Conservation (phyloP, 73 alveolate genomes). For the Paraurostyla sp. region DNA sequence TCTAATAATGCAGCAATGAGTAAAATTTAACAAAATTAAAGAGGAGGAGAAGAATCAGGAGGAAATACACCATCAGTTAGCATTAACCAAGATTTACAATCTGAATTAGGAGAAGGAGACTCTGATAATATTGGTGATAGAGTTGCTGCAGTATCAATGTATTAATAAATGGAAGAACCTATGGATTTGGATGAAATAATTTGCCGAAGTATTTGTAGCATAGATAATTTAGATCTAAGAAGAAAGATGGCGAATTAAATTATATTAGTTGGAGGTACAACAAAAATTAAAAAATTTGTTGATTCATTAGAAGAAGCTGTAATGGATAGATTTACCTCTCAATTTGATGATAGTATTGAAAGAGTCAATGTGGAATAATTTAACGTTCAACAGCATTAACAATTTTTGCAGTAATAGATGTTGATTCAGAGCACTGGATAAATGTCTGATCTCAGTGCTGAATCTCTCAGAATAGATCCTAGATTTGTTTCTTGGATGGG, state of each 20-base stretch:
- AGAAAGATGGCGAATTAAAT: constrained; percentile 90
- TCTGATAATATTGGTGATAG: constrained; percentile 58
- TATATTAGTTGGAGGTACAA: constrained; percentile 85
- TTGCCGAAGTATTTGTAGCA: constrained; percentile 85
- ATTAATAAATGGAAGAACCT: constrained; percentile 72
- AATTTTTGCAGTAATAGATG: neutral
- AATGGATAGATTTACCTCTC: constrained; percentile 80
- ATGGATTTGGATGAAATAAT: constrained; percentile 89
- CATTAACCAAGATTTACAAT: constrained; percentile 74
- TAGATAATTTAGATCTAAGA: constrained; percentile 81
- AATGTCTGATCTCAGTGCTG: constrained; percentile 55
- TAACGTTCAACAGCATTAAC: constrained; percentile 69
- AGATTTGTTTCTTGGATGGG: constrained; percentile 93
- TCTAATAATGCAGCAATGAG: constrained; percentile 26
- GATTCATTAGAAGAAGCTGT: constrained; percentile 92
- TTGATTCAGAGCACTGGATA: neutral
- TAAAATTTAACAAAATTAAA: neutral
- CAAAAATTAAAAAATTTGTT: constrained; percentile 76
- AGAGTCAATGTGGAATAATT: constrained; percentile 83
- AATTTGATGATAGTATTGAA: constrained; percentile 88
- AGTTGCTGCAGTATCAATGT: constrained; percentile 48
- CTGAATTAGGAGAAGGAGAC: constrained; percentile 66
- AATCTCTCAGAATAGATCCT: constrained; percentile 73
- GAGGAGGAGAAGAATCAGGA: constrained; percentile 79
- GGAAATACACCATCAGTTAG: constrained; percentile 83